These are phyloP conservation scores for Pholiota conissans DNA, from an alignment of 768 basidiomycete species.

Conservation along the genomic window DNA sequence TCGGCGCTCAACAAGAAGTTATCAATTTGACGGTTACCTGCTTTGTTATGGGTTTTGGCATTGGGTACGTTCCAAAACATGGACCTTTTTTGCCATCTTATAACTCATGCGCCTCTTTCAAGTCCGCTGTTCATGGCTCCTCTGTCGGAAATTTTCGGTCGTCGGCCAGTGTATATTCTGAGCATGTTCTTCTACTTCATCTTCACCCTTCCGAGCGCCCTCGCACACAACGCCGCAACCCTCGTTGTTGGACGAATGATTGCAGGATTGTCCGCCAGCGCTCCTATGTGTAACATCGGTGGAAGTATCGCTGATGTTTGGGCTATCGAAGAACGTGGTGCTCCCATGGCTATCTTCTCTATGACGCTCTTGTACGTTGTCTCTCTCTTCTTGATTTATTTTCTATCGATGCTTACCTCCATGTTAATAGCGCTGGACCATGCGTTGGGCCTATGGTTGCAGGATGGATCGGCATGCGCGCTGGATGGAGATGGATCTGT, in stretches of 20 bases:
- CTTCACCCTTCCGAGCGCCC: constrained; percentile 46
- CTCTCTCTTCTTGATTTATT: background rate
- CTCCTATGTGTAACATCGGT: constrained; percentile 46
- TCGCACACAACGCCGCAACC: constrained; percentile 44
- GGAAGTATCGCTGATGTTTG: constrained; percentile 43
- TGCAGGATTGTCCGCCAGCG: constrained; percentile 43
- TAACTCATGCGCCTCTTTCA: constrained; percentile 17
- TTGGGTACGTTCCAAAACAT: constrained; percentile 28
- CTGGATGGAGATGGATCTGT: constrained; percentile 51
- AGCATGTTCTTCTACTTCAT: constrained; percentile 43
- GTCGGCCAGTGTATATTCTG: constrained; percentile 35
- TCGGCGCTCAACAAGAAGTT: constrained; percentile 34
- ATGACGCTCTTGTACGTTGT: constrained; percentile 42
- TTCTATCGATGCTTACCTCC: background rate
- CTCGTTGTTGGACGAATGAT: constrained; percentile 44
- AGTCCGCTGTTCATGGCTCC: constrained; percentile 42
- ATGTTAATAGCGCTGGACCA: constrained; percentile 37
- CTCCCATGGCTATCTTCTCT: constrained; percentile 52
- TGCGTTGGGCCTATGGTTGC: constrained; percentile 51
- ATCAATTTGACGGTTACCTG: constrained; percentile 42
- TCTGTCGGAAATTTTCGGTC: constrained; percentile 38
- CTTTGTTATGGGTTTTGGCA: constrained; percentile 43
- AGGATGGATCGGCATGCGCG: constrained; percentile 43
- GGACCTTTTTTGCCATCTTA: constrained; percentile 6
- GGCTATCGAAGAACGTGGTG: constrained; percentile 39